Percentiles rank a stretch among this genome's conserved stretches.
phyloP scores from a whole-genome alignment of 2,329 filamentous ascomycete genomes.

The Botrytis tulipae region DNA sequence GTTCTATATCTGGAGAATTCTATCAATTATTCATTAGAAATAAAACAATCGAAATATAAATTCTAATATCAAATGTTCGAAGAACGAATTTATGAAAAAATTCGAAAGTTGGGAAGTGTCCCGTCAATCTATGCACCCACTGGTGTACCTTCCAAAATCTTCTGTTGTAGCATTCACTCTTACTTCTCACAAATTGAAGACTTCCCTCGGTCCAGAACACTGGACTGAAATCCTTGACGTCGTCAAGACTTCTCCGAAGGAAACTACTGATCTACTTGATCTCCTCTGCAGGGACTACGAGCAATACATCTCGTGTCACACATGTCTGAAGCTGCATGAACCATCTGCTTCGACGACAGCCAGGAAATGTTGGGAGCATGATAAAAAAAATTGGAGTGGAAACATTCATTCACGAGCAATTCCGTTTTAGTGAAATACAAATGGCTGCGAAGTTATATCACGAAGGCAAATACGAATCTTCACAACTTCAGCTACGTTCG shows the following conservation, averaged over 20 bases:
- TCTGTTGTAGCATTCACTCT: not conserved
- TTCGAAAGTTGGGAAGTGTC: no score
- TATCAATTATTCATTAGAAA: rapidly evolving
- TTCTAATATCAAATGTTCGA: no score
- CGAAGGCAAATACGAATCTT: not conserved
- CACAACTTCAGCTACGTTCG: not conserved
- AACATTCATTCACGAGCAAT: not conserved
- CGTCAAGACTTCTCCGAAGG: not conserved
- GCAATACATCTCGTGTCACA: not conserved
- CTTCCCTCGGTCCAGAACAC: not conserved
- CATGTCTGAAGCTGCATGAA: not conserved
- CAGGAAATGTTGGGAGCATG: not conserved
- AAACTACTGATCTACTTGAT: not conserved
- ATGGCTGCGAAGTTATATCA: not conserved
- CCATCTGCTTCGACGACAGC: not conserved
- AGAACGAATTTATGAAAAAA: no score
- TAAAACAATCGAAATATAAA: no score
- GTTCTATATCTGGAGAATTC: no score
- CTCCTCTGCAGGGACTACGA: not conserved
- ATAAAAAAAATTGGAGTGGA: not conserved
- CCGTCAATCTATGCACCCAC: no score
- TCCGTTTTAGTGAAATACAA: not conserved
- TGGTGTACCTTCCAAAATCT: not conserved
- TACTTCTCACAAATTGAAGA: not conserved
- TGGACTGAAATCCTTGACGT: not conserved